These are phyloP conservation scores for Clonostachys sp. DNA, from an alignment of 2,329 filamentous ascomycete genomes.

Conservation along the genomic window DNA sequence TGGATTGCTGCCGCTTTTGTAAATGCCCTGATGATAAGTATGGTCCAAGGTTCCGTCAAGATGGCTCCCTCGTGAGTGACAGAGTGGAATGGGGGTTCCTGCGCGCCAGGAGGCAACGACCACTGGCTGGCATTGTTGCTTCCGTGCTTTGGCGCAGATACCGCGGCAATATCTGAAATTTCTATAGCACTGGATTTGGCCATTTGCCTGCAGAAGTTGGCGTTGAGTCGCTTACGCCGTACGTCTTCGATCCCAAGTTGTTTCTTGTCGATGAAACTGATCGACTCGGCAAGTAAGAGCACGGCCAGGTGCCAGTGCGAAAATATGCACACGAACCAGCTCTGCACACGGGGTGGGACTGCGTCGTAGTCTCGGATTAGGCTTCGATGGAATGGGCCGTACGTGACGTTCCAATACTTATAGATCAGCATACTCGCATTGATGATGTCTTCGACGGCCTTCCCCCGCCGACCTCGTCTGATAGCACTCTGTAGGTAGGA, in stretches of 20 bases:
- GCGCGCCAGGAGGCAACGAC: constrained; percentile 9
- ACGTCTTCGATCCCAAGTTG: constrained; percentile 11
- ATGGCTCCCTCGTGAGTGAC: constrained; percentile 48
- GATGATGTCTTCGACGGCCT: constrained; percentile 41
- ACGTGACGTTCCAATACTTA: constrained; percentile 47
- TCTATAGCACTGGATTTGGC: constrained; percentile 34
- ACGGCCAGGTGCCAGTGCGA: constrained; percentile 54
- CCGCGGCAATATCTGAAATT: constrained; percentile 41
- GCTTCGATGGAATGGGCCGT: constrained; percentile 45
- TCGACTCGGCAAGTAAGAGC: constrained; percentile 47
- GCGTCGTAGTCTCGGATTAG: constrained; percentile 40
- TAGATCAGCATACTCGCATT: constrained; percentile 40
- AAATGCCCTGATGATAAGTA: constrained; percentile 48
- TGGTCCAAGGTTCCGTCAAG: constrained; percentile 55
- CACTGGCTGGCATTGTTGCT: constrained; percentile 6
- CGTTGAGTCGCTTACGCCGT: constrained; percentile 12
- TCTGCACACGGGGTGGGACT: constrained; percentile 47
- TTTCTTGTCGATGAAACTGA: constrained; percentile 42
- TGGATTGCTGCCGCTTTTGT: constrained; percentile 34
- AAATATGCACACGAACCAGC: constrained; percentile 53
- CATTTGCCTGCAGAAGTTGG: constrained; percentile 29
- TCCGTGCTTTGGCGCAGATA: constrained; percentile 25
- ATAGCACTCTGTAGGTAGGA: constrained; percentile 47
- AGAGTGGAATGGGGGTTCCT: constrained; percentile 32
- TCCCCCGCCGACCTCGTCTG: constrained; percentile 23